phyloP scores from a whole-genome alignment of 106 monocot species.

The Acorus calamus region DNA sequence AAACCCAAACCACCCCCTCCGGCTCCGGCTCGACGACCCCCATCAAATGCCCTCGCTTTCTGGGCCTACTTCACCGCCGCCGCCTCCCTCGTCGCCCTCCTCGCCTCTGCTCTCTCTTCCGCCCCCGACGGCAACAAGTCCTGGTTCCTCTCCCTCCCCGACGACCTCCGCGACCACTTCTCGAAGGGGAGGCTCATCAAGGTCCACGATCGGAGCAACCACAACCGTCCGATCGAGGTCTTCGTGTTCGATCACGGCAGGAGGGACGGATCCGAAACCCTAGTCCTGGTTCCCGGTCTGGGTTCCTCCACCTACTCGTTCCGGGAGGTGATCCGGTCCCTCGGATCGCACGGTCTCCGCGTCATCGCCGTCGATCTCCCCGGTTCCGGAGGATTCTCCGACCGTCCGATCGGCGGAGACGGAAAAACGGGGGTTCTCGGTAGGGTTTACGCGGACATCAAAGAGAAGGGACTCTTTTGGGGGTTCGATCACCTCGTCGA shows the following conservation, averaged over 20 bases:
- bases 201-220: conserved; percentile 5
- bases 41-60: conserved; percentile 33
- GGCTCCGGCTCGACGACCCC: not conserved
- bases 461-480: conserved; percentile 65
- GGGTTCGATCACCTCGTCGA: conserved; percentile 62
- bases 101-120: conserved; percentile 9
- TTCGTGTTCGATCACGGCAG: conserved; percentile 42
- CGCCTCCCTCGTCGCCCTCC: conserved; percentile 21
- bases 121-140: conserved; percentile 10
- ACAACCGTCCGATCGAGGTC: conserved; percentile 17
- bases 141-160: conserved; percentile 47
- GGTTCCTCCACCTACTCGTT: conserved; percentile 74
- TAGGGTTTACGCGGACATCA: conserved; percentile 31
- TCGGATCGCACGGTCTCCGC: conserved; percentile 34
- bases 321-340: conserved; percentile 30
- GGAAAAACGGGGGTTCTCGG: conserved; percentile 1
- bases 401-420: conserved; percentile 1
- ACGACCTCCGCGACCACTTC: conserved; percentile 44
- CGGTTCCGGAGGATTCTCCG: conserved; percentile 59
- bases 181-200: conserved; percentile 51
- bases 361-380: conserved; percentile 69
- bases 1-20: not conserved
- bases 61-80: conserved; percentile 51
- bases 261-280: conserved; percentile 12
- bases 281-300: conserved; percentile 64